Evolutionary conservation across 2,329 filamentous ascomycete species (phyloP), one percentile per base, ranked within the genome.

Genomic region (Sarocladium strictum): DNA sequence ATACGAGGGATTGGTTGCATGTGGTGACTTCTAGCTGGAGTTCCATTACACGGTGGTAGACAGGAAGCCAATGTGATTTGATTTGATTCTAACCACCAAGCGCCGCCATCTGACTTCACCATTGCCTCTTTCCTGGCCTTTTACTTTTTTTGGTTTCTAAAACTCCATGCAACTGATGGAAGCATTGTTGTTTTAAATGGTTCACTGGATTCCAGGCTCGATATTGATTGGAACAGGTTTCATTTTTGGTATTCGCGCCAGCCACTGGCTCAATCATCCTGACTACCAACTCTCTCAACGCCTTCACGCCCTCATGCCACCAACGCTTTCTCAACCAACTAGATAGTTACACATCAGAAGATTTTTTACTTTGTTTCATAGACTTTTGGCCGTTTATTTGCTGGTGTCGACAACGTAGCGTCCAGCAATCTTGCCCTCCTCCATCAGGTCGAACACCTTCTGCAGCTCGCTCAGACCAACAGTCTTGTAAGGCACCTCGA

Each of bases 401-500:
- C 78, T 83, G 26, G 83, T 90, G 69, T 93, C 89, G 57, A 93
- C 77, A 56, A 93, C 88, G 65, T 90, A 90, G 61, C 89, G 81
- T 55, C 89, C 89, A n/a, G 81, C 85, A 68, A 93, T 85, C 72
- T 85, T 80, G 62, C 84, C 84, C 63, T 81, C 74, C 58, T 81
- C 66, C 85, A 89, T 88, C 63, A 91, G 69, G 50, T 91, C 80
- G 69, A 87, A 96, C n/a, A 96, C 87, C 54, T 83, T 79, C 60
- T 86, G 81, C 59, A 97, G 77, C 72, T 97, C 80, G 64, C 84
- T 87, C 57, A 97, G 77, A 14, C 90, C 90, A 53, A 90, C 84
- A 7, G 83, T 81, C 85, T 96, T 95, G 82, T 81, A 94, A 7
- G 93, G 93, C 4, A 85, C 85, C 67, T 90, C 87, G 79, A 97